Evolutionary conservation across 2,329 filamentous ascomycete genomes (phyloP), one percentile per base, ranked within the genome.

Genomic region (Aspergillus oerlinghausenensis): DNA sequence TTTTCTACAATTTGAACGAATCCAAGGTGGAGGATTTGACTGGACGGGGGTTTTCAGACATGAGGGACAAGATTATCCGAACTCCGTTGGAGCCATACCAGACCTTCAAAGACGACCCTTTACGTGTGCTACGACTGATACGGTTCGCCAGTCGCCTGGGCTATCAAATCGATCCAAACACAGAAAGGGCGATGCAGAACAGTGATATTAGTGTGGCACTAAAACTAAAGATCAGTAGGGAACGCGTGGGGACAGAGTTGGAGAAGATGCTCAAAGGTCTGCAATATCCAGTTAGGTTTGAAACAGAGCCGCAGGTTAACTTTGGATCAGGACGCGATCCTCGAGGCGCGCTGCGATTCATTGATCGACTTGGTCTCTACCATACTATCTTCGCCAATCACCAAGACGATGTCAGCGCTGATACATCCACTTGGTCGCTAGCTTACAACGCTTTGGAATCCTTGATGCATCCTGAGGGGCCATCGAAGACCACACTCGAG

Each of bases 1-100:
- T 99, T 60, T 97, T 97, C 76, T 97, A 94, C 79, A 97, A 97
- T 66, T 78, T 99, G 42, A 86, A 92, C 67, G 91, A 88, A 1
- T 82, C 84, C 35, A 67, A 82, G 57, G 83, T 97, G 38, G 93
- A 97, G 72, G 94, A 99, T 70, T 88, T 95, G 59, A 95, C 91
- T 0, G 82, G 83, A 7, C 75, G 73, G 42, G 93, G 94, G 0
- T 77, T 95, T 38, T 70, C 82, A 7, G 93, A 97, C 68, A 85
- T 97, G 84, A 72, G 80, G 35, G 77, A 79, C 1, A 83, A 84
- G 59, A 77, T 92, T 51, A 92, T 99, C 62, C 83, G 88, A 54
- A 97, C 94, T 3, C 93, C 93, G 0, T 76, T 97, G 45, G 88
- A 92, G 52, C 92, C 93, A 25, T 86, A 90, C 52, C 89, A 96